Base-by-base conservation (phyloP, 2,329 filamentous ascomycete genomes). In the Passalora sequoiae region DNA sequence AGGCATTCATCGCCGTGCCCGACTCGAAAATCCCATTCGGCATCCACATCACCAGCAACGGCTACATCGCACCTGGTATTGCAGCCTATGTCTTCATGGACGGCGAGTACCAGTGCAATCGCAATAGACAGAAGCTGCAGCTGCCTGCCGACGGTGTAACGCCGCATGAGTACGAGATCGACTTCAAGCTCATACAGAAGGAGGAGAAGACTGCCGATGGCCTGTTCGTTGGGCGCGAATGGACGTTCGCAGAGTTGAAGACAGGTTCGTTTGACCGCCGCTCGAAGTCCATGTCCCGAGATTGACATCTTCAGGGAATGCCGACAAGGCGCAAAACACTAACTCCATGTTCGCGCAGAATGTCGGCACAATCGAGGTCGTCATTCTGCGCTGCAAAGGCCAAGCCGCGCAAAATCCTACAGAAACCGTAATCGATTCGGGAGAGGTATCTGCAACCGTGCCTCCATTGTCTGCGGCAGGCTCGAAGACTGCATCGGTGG, bases 21-120 rank as follows among this genome's bases (percentile, higher is more conserved):
- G 58, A 63, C 33, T 59, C 64, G 10, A 60, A 67, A n/a, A 59
- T 63, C 2, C 58, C 66, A 0, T 79, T 79, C 58, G 66, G 62
- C 15, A 62, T 79, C 25, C 72, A 69, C 46, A 64, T 78, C 28
- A 66, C 60, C 2, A 73, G 73, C 0, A 60, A 60, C 25, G 69
- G 66, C 21, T 78, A 72, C 60, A 75, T 78, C 49, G 71, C 71
- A 1, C 66, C 71, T 17, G 76, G 76, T 0, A 59, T 79, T 8
- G 69, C 74, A 2, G 70, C 75, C 58, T 74, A 73, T 47, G 74
- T 78, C 19, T 78, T 70, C 62, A 76, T 78, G 29, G 76, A 79
- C 51, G 76, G 76, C 13, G 60, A 71, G 4, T 78, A 78, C 48
- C 75, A 78, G 54, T 76, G 73, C 60, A 78, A 78, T 47, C 73